Evolutionary conservation across 495 filamentous ascomycete genomes (phyloP), one percentile per base, ranked within the genome.

Genomic region (Echria macrotheca): DNA sequence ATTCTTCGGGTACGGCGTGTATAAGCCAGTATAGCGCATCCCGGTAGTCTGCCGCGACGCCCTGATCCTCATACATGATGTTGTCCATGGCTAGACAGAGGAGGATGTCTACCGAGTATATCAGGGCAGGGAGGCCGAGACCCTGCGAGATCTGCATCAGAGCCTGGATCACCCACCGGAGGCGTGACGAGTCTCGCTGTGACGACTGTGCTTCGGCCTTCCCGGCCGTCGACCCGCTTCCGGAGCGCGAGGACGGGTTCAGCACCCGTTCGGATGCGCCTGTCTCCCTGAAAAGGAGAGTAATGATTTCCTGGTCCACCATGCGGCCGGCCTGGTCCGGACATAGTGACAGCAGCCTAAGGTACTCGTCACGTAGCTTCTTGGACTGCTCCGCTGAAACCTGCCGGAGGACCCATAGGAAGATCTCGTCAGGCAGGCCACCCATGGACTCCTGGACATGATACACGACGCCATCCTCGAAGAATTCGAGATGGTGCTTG

Each of bases 331-430:
- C 59, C 18, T 76, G 70, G 5, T 69, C 61, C 0, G 47, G 46
- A 33, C 69, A 74, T 6, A 58, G 43, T 3, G 52, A 47, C 4
- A 73, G 44, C 3, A 74, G 56, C 22, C 78, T 71, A 31, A 76
- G 67, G 67, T 91, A 93, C 43, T 84, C 80, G 35, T 74, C 62
- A 47, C 81, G 76, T 25, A 93, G 67, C 48, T 79, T 78, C 23
- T 79, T 76, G 31, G 76, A 75, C 32, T 67, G 69, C 55, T 87
- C 84, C 9, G 69, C 58, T 39, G 78, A 76, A n/a, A 84, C 70
- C 52, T 88, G 80, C 32, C 81, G 69, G 9, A 94, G 68, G 2
- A 91, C 75, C 89, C 89, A 96, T 15, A 71, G 40, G 18, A 89
- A 72, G 15, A 94, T 57, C 47, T 87, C 81, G 44, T 89, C 80